Evolutionary conservation across 257 asterid species (phyloP).

Genomic region (Phtheirospermum japonicum): DNA sequence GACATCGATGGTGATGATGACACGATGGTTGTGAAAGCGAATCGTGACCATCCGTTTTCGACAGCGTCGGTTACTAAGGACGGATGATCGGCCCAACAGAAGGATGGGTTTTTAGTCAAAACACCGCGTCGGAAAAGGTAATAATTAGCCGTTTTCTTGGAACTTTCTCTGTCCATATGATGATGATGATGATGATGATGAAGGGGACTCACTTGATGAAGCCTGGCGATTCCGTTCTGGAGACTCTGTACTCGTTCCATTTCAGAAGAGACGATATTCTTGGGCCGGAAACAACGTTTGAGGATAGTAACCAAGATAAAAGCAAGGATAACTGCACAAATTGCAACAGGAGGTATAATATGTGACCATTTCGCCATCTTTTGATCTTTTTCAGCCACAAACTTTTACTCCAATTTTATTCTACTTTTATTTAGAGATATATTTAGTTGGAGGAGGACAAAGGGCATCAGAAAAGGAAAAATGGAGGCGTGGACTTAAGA

Average conservation of each 20-base stretch:
- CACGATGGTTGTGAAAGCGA: conserved; percentile 48
- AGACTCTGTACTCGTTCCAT: conserved; percentile 31
- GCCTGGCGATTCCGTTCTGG: conserved; percentile 51
- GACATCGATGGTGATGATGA: conserved; percentile 46
- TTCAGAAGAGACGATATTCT: conserved; percentile 19
- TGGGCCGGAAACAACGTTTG: conserved; percentile 24
- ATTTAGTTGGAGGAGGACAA: conserved; percentile 8
- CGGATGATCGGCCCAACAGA: conserved; percentile 85
- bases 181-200: conserved; percentile 32
- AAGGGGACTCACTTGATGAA: conserved; percentile 64
- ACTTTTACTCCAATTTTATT: no score
- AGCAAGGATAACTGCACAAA: conserved; percentile 25
- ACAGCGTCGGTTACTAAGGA: conserved; percentile 78
- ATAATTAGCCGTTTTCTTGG: conserved; percentile 33
- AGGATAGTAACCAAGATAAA: conserved; percentile 31
- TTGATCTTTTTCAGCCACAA: no score
- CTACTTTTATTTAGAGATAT: neutral
- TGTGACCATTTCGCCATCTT: conserved; percentile 47
- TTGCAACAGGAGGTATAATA: conserved; percentile 34
- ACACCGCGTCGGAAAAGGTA: conserved; percentile 44
- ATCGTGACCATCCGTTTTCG: conserved; percentile 90
- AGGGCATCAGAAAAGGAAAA: neutral
- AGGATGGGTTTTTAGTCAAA: conserved; percentile 33
- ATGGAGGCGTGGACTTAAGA: conserved; percentile 41
- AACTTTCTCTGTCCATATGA: conserved; percentile 34